A percentile compares a stretch with the other conserved stretches of the same genome.
phyloP scores from a whole-genome alignment of 2,329 filamentous ascomycete genomes.

The Diaporthe vaccinii region DNA sequence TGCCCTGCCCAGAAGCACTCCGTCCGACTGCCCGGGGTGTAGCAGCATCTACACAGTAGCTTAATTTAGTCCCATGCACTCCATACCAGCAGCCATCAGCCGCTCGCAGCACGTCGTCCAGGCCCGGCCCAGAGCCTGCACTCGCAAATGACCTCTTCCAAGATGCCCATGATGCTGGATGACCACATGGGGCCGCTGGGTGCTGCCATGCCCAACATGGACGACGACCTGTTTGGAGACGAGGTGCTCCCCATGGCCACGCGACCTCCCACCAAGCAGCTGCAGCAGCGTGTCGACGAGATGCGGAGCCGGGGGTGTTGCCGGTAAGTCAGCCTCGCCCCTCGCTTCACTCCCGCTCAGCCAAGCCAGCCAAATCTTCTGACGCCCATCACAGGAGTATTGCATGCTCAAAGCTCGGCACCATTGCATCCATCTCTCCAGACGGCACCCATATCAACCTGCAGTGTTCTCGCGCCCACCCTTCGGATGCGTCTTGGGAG shows the following conservation, averaged over 20 bases:
- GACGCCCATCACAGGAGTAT: constrained; percentile 70
- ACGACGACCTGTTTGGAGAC: constrained; percentile 65
- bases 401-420: constrained; percentile 89
- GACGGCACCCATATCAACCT: constrained; percentile 80
- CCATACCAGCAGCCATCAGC: background rate
- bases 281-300: constrained; percentile 82
- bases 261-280: constrained; percentile 71
- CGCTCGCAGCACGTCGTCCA: background rate
- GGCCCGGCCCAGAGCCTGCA: background rate
- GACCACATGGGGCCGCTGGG: constrained; percentile 67
- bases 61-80: constrained; percentile 8
- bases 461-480: constrained; percentile 77
- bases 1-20: background rate
- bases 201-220: constrained; percentile 76
- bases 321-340: constrained; percentile 70
- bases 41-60: constrained; percentile 5
- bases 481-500: constrained; percentile 79
- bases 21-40: background rate
- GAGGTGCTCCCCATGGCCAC: constrained; percentile 55
- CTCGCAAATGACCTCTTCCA: constrained; percentile 48
- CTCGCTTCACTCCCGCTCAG: background rate
- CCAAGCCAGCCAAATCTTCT: constrained; percentile 41
- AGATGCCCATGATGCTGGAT: constrained; percentile 69
- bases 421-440: constrained; percentile 83
- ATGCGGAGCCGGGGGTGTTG: constrained; percentile 82